phyloP scores from a whole-genome alignment of 2,329 filamentous ascomycete species.

The Sclerotinia sclerotiorum region DNA sequence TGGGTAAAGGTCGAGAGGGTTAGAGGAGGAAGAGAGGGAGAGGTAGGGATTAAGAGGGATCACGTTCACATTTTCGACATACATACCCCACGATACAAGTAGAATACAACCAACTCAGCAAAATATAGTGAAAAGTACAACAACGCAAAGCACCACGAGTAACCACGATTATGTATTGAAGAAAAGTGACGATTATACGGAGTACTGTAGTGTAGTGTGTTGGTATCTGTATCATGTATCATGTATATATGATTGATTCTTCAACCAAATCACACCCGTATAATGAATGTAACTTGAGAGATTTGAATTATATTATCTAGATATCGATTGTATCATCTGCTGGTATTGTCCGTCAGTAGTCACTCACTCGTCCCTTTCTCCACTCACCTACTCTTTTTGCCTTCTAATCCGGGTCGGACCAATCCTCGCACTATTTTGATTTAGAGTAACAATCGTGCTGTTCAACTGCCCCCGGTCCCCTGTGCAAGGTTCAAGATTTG shows the following conservation, averaged over 20 bases:
- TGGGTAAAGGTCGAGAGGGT: neutral
- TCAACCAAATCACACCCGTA: no score
- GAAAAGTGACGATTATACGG: no score
- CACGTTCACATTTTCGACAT: conserved; percentile 23
- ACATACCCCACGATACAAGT: conserved; percentile 10
- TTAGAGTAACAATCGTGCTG: conserved; percentile 12
- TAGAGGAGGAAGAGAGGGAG: neutral
- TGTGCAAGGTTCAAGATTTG: conserved; percentile 13
- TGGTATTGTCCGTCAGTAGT: neutral
- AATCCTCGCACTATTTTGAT: conserved; percentile 11
- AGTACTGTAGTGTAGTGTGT: no score
- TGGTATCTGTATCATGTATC: neutral
- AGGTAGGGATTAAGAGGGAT: conserved; percentile 8
- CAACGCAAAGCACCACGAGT: conserved; percentile 5
- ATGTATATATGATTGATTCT: no score
- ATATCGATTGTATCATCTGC: neutral
- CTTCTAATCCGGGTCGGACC: conserved; percentile 1
- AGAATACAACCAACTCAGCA: conserved; percentile 22
- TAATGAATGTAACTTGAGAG: no score
- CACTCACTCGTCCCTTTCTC: neutral
- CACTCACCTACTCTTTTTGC: neutral
- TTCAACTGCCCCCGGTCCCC: conserved; percentile 18
- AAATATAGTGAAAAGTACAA: conserved; percentile 12
- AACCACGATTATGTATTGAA: conserved; percentile 3
- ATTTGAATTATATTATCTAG: no score